Conservation (phyloP, 805 yeast genomes). For the Teunomyces aglyptinius region DNA sequence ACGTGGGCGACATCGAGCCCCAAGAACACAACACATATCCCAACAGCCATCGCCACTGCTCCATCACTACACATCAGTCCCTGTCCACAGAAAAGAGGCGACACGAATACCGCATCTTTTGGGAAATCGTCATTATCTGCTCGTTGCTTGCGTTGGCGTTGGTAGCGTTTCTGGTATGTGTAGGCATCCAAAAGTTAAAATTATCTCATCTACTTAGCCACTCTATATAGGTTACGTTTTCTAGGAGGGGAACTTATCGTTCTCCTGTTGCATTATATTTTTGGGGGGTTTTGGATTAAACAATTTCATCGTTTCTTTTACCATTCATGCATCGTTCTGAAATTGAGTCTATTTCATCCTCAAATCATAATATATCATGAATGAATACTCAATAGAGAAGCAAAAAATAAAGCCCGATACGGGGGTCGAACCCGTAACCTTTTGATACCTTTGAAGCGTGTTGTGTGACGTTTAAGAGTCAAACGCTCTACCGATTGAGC, state of each 20-base stretch:
- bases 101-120: conserved; percentile 6
- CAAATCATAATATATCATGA: background rate
- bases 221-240: background rate
- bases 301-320: background rate
- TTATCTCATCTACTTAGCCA: conserved; percentile 15
- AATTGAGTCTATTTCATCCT: background rate
- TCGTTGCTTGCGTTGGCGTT: conserved; percentile 13
- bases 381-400: no score
- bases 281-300: background rate
- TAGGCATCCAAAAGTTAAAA: conserved; percentile 19
- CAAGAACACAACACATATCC: conserved; percentile 16
- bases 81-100: conserved; percentile 7
- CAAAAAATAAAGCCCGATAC: conserved; percentile 7
- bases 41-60: conserved; percentile 9
- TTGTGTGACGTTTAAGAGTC: conserved; percentile 6
- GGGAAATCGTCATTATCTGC: conserved; percentile 11
- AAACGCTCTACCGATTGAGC: conserved; percentile 13
- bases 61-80: background rate
- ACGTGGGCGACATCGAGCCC: conserved; percentile 25
- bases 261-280: background rate
- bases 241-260: background rate
- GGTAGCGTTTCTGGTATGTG: conserved; percentile 14
- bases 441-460: conserved; percentile 6
- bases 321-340: background rate
- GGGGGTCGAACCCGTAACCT: conserved; percentile 13